These are phyloP conservation scores for Xylariales sp. DNA, from an alignment of 2,329 filamentous ascomycete genomes.

Conservation along the genomic window DNA sequence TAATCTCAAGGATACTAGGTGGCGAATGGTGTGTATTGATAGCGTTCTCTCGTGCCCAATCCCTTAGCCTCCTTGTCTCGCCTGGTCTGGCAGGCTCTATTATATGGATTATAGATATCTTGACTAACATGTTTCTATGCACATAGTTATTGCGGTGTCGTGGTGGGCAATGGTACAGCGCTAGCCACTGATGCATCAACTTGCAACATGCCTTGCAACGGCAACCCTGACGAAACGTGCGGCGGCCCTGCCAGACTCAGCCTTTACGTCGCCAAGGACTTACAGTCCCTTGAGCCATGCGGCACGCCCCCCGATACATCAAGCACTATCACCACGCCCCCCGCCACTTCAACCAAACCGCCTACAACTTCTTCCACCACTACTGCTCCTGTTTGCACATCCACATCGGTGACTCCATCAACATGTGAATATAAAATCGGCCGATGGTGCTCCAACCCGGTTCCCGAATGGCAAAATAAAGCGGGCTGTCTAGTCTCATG, in stretches of 20 bases:
- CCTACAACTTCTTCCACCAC: constrained; percentile 42
- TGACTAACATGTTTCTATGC: too few species aligned
- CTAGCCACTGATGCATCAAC: constrained; percentile 50
- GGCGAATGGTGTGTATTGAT: constrained; percentile 52
- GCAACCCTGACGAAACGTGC: constrained; percentile 56
- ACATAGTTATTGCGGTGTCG: constrained; percentile 59
- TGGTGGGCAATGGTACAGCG: constrained; percentile 61
- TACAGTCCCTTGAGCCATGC: constrained; percentile 58
- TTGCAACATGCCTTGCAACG: constrained; percentile 65
- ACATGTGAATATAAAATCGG: constrained; percentile 67
- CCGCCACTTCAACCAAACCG: constrained; percentile 38
- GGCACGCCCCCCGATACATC: constrained; percentile 46
- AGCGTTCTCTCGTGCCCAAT: too few species aligned
- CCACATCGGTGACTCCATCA: constrained; percentile 58
- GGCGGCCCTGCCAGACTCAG: constrained; percentile 58
- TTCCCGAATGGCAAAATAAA: constrained; percentile 61
- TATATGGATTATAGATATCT: too few species aligned
- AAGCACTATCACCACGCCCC: constrained; percentile 52
- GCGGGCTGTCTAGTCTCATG: constrained; percentile 56
- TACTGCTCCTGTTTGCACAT: constrained; percentile 59
- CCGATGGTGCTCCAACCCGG: constrained; percentile 56
- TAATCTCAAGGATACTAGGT: constrained; percentile 27
- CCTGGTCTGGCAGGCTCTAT: too few species aligned
- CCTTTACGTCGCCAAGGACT: constrained; percentile 61
- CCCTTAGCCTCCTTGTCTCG: too few species aligned